Conservation (phyloP, 768 basidiomycete genomes). For the Grammothele lineata region DNA sequence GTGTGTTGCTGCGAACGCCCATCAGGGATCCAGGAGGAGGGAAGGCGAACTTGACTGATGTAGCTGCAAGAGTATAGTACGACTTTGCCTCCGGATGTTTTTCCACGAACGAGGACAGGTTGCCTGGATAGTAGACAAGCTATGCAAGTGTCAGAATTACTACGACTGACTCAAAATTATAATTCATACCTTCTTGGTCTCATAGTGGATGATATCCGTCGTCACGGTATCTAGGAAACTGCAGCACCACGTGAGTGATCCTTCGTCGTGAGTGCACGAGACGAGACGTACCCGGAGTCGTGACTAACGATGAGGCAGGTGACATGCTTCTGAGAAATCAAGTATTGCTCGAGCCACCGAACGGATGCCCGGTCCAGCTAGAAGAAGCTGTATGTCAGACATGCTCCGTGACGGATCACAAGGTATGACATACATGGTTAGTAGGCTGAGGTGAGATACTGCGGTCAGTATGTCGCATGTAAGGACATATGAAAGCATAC, state of each 20-base stretch:
- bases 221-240: slow-evolving; percentile 95
- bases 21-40: slow-evolving; percentile 93
- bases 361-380: slow-evolving; percentile 84
- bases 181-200: slow-evolving; percentile 71
- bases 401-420: slow-evolving; percentile 11
- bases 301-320: slow-evolving; percentile 95
- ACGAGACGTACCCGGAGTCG: slow-evolving; percentile 75
- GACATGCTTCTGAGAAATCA: slow-evolving; percentile 74
- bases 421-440: slow-evolving; percentile 66
- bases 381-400: no score
- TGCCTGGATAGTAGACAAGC: slow-evolving; percentile 93
- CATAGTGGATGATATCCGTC: slow-evolving; percentile 97
- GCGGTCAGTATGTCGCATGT: no score
- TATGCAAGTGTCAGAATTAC: slow-evolving; percentile 24
- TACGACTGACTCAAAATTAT: slow-evolving; percentile 8
- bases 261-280: no score
- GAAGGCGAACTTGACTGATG: slow-evolving; percentile 92
- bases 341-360: slow-evolving; percentile 87
- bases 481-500: slow-evolving; percentile 29
- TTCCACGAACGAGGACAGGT: slow-evolving; percentile 86
- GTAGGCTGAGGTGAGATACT: slow-evolving; percentile 55
- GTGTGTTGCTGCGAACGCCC: slow-evolving; percentile 94
- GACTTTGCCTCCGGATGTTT: slow-evolving; percentile 91
- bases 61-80: slow-evolving; percentile 94
- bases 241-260: neutral